Evolutionary conservation across 2,329 filamentous ascomycete genomes (phyloP).

Genomic region (Blastomyces emzantsi): DNA sequence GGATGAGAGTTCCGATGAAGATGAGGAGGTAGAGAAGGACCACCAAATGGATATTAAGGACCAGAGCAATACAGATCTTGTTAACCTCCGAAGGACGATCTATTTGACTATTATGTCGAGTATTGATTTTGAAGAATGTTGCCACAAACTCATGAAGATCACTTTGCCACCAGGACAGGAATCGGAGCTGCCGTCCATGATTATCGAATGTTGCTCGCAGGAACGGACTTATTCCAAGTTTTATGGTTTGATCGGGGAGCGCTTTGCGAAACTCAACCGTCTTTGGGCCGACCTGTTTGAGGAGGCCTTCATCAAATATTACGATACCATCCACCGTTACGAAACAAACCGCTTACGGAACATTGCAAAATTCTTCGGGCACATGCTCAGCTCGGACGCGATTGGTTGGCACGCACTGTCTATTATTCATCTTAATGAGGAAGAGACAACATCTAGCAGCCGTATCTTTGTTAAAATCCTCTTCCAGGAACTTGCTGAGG

Average conservation of each 20-base stretch:
- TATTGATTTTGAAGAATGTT: constrained; percentile 91
- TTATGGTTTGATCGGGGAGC: constrained; percentile 86
- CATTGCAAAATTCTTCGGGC: constrained; percentile 89
- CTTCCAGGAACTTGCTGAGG: constrained; percentile 84
- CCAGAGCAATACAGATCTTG: constrained; percentile 89
- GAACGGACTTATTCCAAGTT: constrained; percentile 98
- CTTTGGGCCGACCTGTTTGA: constrained; percentile 93
- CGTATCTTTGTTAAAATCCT: constrained; percentile 98
- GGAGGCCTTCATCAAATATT: constrained; percentile 81
- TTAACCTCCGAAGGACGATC: constrained; percentile 86
- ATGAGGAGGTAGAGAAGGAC: constrained; percentile 67
- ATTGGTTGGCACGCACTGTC: constrained; percentile 88
- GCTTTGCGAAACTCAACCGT: constrained; percentile 91
- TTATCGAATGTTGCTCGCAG: constrained; percentile 93
- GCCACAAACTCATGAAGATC: constrained; percentile 94
- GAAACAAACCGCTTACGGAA: constrained; percentile 94
- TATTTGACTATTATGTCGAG: constrained; percentile 98
- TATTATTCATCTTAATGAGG: constrained; percentile 82
- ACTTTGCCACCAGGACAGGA: constrained; percentile 80
- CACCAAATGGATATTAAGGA: constrained; percentile 94
- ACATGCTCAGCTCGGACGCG: constrained; percentile 77
- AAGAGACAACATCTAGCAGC: constrained; percentile 91
- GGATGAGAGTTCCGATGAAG: constrained; percentile 56
- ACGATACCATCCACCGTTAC: constrained; percentile 94
- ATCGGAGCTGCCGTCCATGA: constrained; percentile 86